Evolutionary conservation across 1,139 yeast genomes (phyloP).

Genomic region (Nakaseomyces uthaithaninus): DNA sequence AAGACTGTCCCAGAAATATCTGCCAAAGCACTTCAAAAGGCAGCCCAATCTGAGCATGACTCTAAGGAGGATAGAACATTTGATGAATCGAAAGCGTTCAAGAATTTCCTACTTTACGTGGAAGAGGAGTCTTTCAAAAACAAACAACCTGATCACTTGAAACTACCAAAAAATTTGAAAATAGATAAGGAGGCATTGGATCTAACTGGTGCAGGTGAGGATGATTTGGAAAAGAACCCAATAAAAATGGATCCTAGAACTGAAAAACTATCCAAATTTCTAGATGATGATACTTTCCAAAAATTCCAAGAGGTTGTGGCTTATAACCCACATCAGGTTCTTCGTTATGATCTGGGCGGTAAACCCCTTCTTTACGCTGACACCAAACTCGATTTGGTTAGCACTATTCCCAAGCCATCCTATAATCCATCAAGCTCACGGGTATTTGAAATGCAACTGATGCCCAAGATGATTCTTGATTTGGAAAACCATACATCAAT

Average conservation of each 20-base stretch:
- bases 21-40: slow-evolving; percentile 19
- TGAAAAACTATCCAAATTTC: slow-evolving; percentile 37
- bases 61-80: slow-evolving; percentile 21
- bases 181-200: slow-evolving; percentile 31
- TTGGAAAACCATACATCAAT: slow-evolving; percentile 51
- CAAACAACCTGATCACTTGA: slow-evolving; percentile 41
- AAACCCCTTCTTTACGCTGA: slow-evolving; percentile 62
- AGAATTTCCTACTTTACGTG: slow-evolving; percentile 60
- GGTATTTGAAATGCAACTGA: slow-evolving; percentile 76
- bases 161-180: slow-evolving; percentile 35
- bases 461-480: slow-evolving; percentile 88
- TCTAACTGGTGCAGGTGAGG: slow-evolving; percentile 32
- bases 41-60: slow-evolving; percentile 23
- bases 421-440: slow-evolving; percentile 57
- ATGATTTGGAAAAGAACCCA: slow-evolving; percentile 25
- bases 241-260: slow-evolving; percentile 34
- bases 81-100: slow-evolving; percentile 35
- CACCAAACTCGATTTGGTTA: slow-evolving; percentile 35
- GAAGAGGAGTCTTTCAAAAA: slow-evolving; percentile 53
- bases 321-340: slow-evolving; percentile 77
- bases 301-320: slow-evolving; percentile 65
- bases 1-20: slow-evolving; percentile 20
- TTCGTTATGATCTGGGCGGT: slow-evolving; percentile 74
- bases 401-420: slow-evolving; percentile 31
- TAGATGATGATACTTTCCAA: slow-evolving; percentile 73